Evolutionary conservation across 306 rosid genomes (phyloP).

Genomic region (Rosa multiflora): DNA sequence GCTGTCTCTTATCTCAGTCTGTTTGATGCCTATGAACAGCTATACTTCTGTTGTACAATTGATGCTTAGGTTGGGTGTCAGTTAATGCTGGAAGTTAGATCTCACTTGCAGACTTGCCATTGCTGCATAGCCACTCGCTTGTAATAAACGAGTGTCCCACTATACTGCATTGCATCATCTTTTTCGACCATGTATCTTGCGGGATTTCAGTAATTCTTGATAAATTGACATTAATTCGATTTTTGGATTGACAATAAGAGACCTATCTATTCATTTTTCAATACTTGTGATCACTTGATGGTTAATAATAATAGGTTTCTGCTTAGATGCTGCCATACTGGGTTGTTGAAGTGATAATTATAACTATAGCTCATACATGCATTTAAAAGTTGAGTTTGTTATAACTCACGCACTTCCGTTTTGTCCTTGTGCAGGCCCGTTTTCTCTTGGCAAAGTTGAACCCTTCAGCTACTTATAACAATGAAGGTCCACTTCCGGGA

Average conservation of each 20-base stretch:
- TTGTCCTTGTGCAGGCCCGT: conserved; percentile 62
- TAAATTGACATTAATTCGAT: neutral
- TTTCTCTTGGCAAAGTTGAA: conserved; percentile 87
- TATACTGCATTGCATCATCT: neutral
- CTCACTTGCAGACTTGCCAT: conserved; percentile 10
- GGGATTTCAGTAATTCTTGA: neutral
- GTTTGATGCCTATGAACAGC: neutral
- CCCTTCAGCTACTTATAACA: conserved; percentile 86
- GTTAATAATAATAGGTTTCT: neutral
- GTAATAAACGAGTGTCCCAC: neutral
- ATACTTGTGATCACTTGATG: neutral
- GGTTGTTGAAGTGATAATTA: too few species aligned
- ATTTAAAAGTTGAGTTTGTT: conserved; percentile 1
- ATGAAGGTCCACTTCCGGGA: conserved; percentile 67
- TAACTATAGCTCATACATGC: neutral
- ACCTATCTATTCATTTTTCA: neutral
- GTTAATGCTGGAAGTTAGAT: neutral
- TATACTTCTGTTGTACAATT: conserved; percentile 2
- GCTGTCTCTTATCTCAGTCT: neutral
- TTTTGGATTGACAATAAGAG: neutral
- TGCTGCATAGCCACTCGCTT: neutral
- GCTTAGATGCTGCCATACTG: neutral
- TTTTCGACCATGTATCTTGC: neutral
- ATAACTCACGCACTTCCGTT: neutral
- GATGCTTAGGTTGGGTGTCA: neutral